Evolutionary conservation across 805 yeast species (phyloP), one percentile per base, ranked within the genome.

Genomic region (Pichia membranifaciens): DNA sequence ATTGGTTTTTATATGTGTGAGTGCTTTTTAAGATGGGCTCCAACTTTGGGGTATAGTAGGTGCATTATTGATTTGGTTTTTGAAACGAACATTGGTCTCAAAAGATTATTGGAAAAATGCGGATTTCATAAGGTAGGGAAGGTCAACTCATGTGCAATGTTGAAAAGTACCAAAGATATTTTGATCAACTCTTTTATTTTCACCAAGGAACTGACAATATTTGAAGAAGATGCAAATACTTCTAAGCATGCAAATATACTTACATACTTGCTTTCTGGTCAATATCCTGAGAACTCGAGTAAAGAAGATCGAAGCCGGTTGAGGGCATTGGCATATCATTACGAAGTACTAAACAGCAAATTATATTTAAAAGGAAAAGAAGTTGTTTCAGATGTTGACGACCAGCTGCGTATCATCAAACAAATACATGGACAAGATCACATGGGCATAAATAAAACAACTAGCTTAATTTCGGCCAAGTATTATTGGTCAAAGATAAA

Each of bases 401-500:
- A 82, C 44, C 98, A 90, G 65, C 60, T 83, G 40, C 82, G 79
- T 52, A 81, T 91, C 28, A 87, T 90, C 31, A 73, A 79, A 8
- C 84, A 82, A 38, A 67, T 79, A 18, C 99, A 91, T 61, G 60
- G 74, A 52, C 43, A 54, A 35, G 77, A 74, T 39, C 99, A 91
- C 61, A 82, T 82, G 12, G 98, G 98, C 10, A 88, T 91, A 52
- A 91, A 91, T 67, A 87, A 83, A 58, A 82, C 95, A 2, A 89
- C 96, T 0, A 69, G 91, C 0, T 67, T 76, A 16, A 78, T 93
- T 16, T 78, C 90, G 1, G 93, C 85, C 52, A 76, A 78, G 55
- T 91, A 85, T 56, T 95, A 88, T 63, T 91, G 98, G 97, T 78
- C 88, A 1, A 77, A 95, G 44, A 85, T 91, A 53, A 90, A 93